phyloP scores from a whole-genome alignment of 1,284 basidiomycete genomes.

The Paramarasmius palmivorus region DNA sequence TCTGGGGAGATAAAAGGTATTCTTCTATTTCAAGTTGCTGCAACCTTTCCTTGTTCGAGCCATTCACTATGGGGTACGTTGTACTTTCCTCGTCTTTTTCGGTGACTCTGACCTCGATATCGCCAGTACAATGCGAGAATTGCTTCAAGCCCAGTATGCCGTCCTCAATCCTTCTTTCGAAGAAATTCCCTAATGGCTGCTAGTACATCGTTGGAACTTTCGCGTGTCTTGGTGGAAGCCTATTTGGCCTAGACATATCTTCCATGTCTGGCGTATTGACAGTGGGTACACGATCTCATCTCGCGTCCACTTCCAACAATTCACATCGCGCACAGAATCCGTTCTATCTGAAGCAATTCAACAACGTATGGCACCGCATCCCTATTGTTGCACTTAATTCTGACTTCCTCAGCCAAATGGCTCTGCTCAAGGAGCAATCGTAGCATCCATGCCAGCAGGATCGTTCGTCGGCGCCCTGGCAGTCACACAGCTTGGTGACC shows the following conservation, averaged over 20 bases:
- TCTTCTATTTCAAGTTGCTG: too few relatives aligned
- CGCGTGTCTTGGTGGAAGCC: conserved; percentile 77
- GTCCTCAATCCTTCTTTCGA: too few relatives aligned
- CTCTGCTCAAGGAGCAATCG: conserved; percentile 69
- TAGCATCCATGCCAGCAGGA: conserved; percentile 75
- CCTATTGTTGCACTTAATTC: not conserved
- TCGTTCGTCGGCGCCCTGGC: conserved; percentile 64
- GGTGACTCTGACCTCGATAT: too few relatives aligned
- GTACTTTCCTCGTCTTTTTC: too few relatives aligned
- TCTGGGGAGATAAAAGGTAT: too few relatives aligned
- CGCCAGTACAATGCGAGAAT: too few relatives aligned
- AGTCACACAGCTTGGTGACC: conserved; percentile 63
- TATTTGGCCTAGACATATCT: conserved; percentile 79
- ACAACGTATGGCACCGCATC: conserved; percentile 35
- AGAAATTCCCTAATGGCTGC: too few relatives aligned
- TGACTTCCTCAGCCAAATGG: conserved; percentile 37
- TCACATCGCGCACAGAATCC: conserved; percentile 44
- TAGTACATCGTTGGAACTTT: conserved; percentile 74
- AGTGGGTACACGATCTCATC: conserved; percentile 35
- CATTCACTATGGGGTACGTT: too few relatives aligned
- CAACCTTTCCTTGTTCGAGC: too few relatives aligned
- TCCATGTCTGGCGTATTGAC: conserved; percentile 79
- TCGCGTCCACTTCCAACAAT: not conserved
- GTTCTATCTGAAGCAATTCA: conserved; percentile 52
- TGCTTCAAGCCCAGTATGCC: too few relatives aligned